Percentiles rank a stretch among this genome's conserved stretches.
Conservation (phyloP, 116 monocot genomes). For the Posidonia oceanica region DNA sequence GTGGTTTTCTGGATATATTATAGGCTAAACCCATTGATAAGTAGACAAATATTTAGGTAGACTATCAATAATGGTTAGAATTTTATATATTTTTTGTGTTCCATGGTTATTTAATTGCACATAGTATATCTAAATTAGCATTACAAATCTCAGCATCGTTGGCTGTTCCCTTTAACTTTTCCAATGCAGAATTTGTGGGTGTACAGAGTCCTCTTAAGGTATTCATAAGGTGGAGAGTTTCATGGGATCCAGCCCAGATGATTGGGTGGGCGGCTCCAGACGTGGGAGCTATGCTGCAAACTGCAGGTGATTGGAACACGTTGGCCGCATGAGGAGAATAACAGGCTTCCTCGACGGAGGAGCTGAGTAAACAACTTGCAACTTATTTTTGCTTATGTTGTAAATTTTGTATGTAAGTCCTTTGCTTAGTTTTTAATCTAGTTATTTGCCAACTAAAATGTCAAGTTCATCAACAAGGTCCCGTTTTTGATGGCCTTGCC, state of each 20-base stretch:
- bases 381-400: background rate
- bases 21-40: background rate
- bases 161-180: background rate
- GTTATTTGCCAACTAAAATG: no score
- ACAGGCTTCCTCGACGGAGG: background rate
- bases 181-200: background rate
- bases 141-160: background rate
- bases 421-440: background rate
- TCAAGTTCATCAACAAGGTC: no score
- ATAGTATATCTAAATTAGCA: no score
- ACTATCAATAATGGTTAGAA: background rate
- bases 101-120: background rate
- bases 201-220: background rate
- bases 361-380: background rate
- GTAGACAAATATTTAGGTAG: background rate
- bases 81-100: background rate
- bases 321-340: conserved; percentile 4
- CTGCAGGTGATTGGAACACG: background rate
- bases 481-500: no score
- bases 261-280: background rate
- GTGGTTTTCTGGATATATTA: background rate
- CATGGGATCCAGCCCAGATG: background rate
- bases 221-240: background rate
- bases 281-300: background rate
- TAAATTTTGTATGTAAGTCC: conserved; percentile 4